Conservation (phyloP, 805 yeast genomes). For the Blastobotrys parvus region DNA sequence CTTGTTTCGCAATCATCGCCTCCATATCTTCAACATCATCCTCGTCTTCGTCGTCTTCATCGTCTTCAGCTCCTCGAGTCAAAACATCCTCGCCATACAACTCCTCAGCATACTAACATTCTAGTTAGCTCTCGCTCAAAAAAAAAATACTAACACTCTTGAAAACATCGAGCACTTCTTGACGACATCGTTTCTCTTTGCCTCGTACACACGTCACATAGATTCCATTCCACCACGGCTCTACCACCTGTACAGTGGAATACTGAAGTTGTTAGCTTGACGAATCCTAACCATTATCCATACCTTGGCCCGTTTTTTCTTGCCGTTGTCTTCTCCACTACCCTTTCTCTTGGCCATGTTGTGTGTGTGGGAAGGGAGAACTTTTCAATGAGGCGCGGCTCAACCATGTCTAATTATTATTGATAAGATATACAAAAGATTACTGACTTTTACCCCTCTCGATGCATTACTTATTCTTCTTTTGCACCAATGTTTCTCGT, state of each 20-base stretch:
- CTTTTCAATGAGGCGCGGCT: no score
- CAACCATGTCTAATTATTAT: no score
- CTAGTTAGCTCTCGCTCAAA: conserved; percentile 16
- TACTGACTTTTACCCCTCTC: background rate
- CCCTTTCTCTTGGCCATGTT: conserved; percentile 10
- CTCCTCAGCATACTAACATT: conserved; percentile 16
- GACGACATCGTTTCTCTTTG: conserved; percentile 68
- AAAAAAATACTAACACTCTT: no score
- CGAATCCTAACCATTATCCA: no score
- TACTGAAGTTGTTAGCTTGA: background rate
- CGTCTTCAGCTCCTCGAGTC: conserved; percentile 20
- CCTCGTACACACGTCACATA: conserved; percentile 85
- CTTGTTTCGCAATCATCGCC: conserved; percentile 39
- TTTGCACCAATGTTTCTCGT: conserved; percentile 20
- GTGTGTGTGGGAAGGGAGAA: no score
- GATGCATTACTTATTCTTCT: conserved; percentile 16
- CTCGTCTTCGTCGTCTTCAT: conserved; percentile 25
- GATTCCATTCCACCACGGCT: conserved; percentile 80
- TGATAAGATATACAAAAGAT: background rate
- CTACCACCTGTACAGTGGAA: conserved; percentile 33
- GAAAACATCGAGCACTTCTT: conserved; percentile 57
- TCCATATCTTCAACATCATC: conserved; percentile 59
- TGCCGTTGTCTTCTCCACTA: conserved; percentile 5
- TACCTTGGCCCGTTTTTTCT: conserved; percentile 6
- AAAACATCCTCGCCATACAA: conserved; percentile 16